Evolutionary conservation across 192 early-diverging fungal species (phyloP).

Genomic region (Podila horticola): DNA sequence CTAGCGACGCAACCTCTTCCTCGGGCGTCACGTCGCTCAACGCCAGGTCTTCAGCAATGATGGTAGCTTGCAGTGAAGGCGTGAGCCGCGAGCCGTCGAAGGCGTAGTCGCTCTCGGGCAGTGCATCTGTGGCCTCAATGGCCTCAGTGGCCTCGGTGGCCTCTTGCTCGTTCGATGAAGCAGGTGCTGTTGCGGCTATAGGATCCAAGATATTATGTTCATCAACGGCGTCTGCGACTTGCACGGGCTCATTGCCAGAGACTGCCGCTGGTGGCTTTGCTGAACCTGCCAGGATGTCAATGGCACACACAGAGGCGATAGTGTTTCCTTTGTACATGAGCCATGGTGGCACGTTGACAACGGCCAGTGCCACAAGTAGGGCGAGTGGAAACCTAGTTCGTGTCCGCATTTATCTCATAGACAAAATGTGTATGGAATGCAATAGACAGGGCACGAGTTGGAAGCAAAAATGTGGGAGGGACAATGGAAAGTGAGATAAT

Average conservation of each 20-base stretch:
- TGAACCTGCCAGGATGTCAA: not conserved
- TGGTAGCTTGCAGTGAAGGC: too few relatives aligned
- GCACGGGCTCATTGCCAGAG: not conserved
- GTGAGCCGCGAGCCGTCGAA: too few relatives aligned
- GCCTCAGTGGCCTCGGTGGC: too few relatives aligned
- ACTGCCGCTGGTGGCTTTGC: too few relatives aligned
- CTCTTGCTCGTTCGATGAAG: too few relatives aligned
- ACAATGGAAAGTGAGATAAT: not conserved
- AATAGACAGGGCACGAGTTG: not conserved
- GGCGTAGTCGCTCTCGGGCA: too few relatives aligned
- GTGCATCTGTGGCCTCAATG: too few relatives aligned
- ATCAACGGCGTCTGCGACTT: not conserved
- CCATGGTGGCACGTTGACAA: slow-evolving; percentile 31
- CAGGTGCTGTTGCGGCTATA: too few relatives aligned
- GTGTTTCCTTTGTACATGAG: slow-evolving; percentile 38
- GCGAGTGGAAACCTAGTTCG: not conserved
- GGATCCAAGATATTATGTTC: not conserved
- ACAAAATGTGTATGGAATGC: not conserved
- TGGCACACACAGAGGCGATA: slow-evolving; percentile 25
- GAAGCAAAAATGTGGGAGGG: not conserved
- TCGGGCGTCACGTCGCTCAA: too few relatives aligned
- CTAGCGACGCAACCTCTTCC: not conserved
- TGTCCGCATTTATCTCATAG: slow-evolving; percentile 7
- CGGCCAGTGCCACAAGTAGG: slow-evolving; percentile 1
- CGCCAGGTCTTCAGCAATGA: too few relatives aligned